Conservation (phyloP, 2,329 filamentous ascomycete species). For the Gyromitra esculenta region DNA sequence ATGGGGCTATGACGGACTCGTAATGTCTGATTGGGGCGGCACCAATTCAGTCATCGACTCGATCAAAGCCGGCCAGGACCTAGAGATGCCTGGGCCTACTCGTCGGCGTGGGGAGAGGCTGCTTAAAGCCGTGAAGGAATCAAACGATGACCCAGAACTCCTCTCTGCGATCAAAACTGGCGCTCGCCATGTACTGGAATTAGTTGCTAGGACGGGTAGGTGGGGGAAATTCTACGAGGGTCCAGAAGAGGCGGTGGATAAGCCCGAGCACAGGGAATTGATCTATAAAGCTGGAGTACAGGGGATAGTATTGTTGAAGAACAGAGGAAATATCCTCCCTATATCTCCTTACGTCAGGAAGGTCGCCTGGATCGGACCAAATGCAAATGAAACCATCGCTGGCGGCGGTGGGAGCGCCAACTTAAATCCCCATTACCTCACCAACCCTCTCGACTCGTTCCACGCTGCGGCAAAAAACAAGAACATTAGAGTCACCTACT, state of each 20-base stretch:
- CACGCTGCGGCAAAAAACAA: constrained; percentile 46
- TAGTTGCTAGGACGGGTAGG: constrained; percentile 71
- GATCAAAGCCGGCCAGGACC: constrained; percentile 66
- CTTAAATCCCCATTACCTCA: constrained; percentile 57
- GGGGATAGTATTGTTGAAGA: constrained; percentile 78
- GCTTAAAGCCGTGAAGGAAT: constrained; percentile 48
- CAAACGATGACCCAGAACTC: constrained; percentile 6
- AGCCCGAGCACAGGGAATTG: constrained; percentile 62
- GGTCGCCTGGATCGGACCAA: constrained; percentile 67
- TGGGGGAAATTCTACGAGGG: constrained; percentile 66
- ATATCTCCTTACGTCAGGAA: constrained; percentile 65
- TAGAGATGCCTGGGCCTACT: constrained; percentile 70
- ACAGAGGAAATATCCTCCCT: constrained; percentile 72
- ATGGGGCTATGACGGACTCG: constrained; percentile 59
- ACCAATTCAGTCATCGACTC: constrained; percentile 67
- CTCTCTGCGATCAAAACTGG: constrained; percentile 61
- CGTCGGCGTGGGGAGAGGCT: constrained; percentile 64
- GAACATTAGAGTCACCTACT: constrained; percentile 52
- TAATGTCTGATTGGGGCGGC: constrained; percentile 62
- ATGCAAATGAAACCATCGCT: constrained; percentile 63
- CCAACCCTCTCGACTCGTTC: constrained; percentile 56
- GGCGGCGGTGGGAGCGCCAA: constrained; percentile 57
- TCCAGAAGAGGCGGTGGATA: constrained; percentile 55
- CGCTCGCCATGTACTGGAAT: constrained; percentile 69
- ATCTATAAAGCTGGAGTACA: constrained; percentile 74